Percentiles rank a stretch among this genome's conserved stretches.
These are phyloP conservation scores for Datisca glomerata DNA, from an alignment of 306 rosid genomes.

Conservation along the genomic window DNA sequence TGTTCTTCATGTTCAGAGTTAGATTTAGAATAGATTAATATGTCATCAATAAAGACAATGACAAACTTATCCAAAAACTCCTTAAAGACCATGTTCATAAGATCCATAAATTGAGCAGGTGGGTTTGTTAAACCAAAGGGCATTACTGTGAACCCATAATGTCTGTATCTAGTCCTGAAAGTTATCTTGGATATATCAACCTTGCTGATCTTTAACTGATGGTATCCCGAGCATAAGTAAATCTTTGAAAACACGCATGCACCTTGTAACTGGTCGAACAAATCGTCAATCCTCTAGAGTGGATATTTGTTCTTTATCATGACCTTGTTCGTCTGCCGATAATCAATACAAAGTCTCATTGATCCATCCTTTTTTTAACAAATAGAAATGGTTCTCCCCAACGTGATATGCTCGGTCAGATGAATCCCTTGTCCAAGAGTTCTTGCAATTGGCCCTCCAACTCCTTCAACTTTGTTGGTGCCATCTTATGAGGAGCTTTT, in stretches of 20 bases:
- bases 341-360: not conserved
- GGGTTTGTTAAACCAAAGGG: not conserved
- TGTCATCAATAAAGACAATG: not conserved
- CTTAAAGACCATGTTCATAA: not conserved
- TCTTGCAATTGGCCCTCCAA: not conserved
- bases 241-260: not conserved
- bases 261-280: not conserved
- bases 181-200: not conserved
- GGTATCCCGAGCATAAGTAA: not conserved
- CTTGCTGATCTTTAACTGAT: not conserved
- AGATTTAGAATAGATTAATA: not conserved
- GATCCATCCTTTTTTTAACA: not conserved
- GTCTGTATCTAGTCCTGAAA: not conserved
- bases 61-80: not conserved
- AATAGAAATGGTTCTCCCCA: not conserved
- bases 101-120: not conserved
- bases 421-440: not conserved
- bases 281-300: not conserved
- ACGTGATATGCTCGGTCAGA: not conserved
- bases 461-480: not conserved
- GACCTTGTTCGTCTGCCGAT: not conserved
- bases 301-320: conserved; percentile 1
- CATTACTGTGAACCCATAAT: not conserved
- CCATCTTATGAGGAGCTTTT: not conserved
- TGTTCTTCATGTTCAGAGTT: not conserved